Base-by-base conservation (phyloP, 768 basidiomycete genomes). In the Tylopilus balloui region DNA sequence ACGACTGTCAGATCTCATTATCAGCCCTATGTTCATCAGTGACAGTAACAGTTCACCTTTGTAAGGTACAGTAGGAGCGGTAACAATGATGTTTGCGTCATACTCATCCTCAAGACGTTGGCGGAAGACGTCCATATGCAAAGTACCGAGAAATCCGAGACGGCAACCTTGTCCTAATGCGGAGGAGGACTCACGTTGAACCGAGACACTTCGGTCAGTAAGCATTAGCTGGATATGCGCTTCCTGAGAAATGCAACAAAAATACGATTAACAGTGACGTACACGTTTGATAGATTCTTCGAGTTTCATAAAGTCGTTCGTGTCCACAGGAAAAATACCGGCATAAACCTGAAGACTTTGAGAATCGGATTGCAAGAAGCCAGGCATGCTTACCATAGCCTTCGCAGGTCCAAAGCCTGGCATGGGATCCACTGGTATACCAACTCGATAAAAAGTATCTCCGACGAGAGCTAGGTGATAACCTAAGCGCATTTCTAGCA, bases 51-150 rank as follows among this genome's bases (percentile, higher is more conserved):
- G 19, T 27, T 36, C 23, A 89, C 93, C 69, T 74, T 91, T 88
- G 67, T 92, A 93, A 23, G 95, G 93, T 17, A 98, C 95, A 3
- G 93, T 93, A 1, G 96, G 96, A 3, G 93, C 88, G 11, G 96
- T 99, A 47, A 98, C 80, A 57, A 98, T 92, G 49, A 98, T 84
- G 60, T 88, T 92, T 27, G 93, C 89, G 50, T 92, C 84, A 58
- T 96, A 92, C 66, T 99, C 96, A 58, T 99, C 96, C 68, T 98
- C 96, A 4, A 99, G 73, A 13, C 96, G 80, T 64, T 99, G 96
- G 19, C 93, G 85, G 68, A 92, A 92, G 32, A 94, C 88, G 58
- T 95, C 90, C 90, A 98, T 93, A 63, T 99, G 96, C 50, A 99
- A 70, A 6, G 92, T 91, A 1, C 96, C 96, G 10, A 97, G 76